Base-by-base conservation (phyloP, 1,139 yeast genomes). In the Pichia sp. region DNA sequence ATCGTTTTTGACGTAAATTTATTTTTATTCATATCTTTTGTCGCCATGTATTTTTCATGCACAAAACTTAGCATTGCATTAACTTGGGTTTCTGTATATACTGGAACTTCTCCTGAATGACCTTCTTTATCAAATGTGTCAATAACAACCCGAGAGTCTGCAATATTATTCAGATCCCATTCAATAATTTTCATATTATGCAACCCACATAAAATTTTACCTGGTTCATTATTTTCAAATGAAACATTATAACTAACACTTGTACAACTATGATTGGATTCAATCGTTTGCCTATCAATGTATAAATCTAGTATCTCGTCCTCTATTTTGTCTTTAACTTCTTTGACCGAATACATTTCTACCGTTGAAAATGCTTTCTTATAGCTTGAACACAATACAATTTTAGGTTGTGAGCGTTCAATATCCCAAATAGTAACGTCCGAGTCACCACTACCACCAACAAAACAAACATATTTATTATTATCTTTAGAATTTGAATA, bases 351-450 rank as follows among this genome's bases (percentile, higher is more conserved):
- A 55, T 76, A 75, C 11, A 64, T 62, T 47, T 72, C 76, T 33
- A 73, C 58, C 14, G 68, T 64, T 2, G 73, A 70, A 10, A 61
- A 60, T 7, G 38, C 14, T 6, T 49, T 33, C 1, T 62, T 67
- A 2, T 63, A 58, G 1, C 72, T 67, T 3, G 76, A 66, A 25
- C 75, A 68, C 41, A 77, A 71, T 0, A 85, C 76, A 59, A 80
- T 82, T 43, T 79, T 73, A 59, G 96, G 87, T 49, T 78, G 81
- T 45, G 81, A 71, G 33, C 76, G 73, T 22, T 88, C 83, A 13
- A 88, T 71, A 63, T 87, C 95, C 96, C 96, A 88, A 0, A 88
- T 74, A 0, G 87, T 76, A 11, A 85, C 74, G 57, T 84, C 85
- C 0, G 81, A 69, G 10, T 74, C 75, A 1, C 77, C 73, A 28